These are phyloP conservation scores for Nitzschia inconspicua DNA, from an alignment of 108 stramenopile genomes.

Conservation along the genomic window DNA sequence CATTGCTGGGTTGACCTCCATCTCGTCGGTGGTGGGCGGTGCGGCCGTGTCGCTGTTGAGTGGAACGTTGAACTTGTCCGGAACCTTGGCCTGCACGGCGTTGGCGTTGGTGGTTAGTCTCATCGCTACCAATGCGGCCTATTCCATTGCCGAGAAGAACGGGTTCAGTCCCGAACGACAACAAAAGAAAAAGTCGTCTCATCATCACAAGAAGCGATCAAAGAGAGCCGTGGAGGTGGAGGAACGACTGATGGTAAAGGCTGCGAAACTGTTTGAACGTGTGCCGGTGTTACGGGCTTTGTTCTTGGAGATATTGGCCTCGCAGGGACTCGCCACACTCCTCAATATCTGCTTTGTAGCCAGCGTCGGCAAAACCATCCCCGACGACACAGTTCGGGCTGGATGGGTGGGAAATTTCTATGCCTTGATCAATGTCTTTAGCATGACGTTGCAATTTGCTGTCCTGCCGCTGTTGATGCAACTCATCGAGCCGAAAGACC, in stretches of 20 bases:
- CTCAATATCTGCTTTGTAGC: constrained; percentile 74
- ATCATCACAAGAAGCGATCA: constrained; percentile 5
- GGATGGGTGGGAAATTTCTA: constrained; percentile 86
- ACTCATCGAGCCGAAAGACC: constrained; percentile 49
- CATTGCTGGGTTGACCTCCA: constrained; percentile 69
- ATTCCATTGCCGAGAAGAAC: constrained; percentile 57
- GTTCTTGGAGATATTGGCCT: constrained; percentile 78
- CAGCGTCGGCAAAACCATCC: constrained; percentile 50
- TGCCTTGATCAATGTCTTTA: constrained; percentile 66
- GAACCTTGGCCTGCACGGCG: constrained; percentile 56
- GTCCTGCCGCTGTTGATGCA: constrained; percentile 61
- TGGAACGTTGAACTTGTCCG: constrained; percentile 40
- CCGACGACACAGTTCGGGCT: constrained; percentile 65
- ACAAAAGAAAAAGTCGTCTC: constrained; percentile 5
- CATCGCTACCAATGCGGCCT: constrained; percentile 50
- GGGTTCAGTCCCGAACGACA: constrained; percentile 39
- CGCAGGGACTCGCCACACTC: constrained; percentile 77
- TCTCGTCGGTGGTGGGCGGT: constrained; percentile 66
- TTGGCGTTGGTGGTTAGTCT: constrained; percentile 50
- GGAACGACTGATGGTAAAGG: constrained; percentile 36
- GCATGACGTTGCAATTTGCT: constrained; percentile 68
- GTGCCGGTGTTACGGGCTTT: constrained; percentile 73
- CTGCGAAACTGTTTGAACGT: constrained; percentile 52
- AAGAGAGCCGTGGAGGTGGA: constrained; percentile 29
- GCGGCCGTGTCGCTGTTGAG: constrained; percentile 51